Base-by-base conservation (phyloP, 805 yeast species). In the Dipodascopsis uninucleata region DNA sequence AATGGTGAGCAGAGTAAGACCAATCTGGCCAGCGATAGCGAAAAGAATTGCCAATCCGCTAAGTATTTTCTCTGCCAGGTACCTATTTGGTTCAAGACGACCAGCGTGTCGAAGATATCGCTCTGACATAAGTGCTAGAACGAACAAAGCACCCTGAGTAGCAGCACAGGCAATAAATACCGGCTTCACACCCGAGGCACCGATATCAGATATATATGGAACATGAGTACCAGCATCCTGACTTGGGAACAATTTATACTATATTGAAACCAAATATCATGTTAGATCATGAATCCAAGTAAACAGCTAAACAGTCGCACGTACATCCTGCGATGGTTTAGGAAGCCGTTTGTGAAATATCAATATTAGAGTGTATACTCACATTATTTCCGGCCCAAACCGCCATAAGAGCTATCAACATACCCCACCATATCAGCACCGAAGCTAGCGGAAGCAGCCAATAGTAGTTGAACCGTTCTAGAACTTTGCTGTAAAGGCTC, bases 171-270 rank as follows among this genome's bases (percentile, higher is more conserved):
- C 67, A 29, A 89, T 86, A 64, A 90, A 90, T 17, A 89, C 65
- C 1, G 95, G 95, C 61, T 88, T 84, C 39, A 87, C 68, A 55
- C 79, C 81, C 7, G 95, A 84, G 7, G 97, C 96, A 2, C 90
- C 96, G 39, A 89, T 76, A 59, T 89, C 85, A 2, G 95, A 83
- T 39, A 90, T 77, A 65, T 83, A 90, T 31, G 65, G 57, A 2
- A 86, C 81, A 29, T 58, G 61, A 5, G 36, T 81, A 76, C 28
- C 65, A 44, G 59, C 62, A 14, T 42, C 41, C 31, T 52, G 41
- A 58, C 53, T 71, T 9, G 54, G 50, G 26, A 23, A 50, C 12
- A 39, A 12, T n/a, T 43, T 43, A 23, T 43, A 14, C 52, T 49
- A 28, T 29, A 21, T 12, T 10, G n/a, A 31, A 9, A 31, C 16